Evolutionary conservation across 208 protist species (phyloP), one percentile per base, ranked within the genome.

Genomic region (Trypanosoma scelopori): DNA sequence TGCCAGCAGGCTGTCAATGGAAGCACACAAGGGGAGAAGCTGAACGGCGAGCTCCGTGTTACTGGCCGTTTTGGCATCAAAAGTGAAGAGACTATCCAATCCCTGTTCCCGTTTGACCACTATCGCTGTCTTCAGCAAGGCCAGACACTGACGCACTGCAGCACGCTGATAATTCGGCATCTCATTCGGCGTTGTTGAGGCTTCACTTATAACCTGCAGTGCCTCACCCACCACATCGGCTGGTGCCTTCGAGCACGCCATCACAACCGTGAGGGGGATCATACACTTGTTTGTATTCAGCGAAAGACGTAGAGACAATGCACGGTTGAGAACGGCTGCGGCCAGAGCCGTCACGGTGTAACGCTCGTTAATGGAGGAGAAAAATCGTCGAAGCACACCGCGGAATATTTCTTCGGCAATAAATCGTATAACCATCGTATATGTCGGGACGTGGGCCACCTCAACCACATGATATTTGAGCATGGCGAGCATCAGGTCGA

Each of bases 261-360:
- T 90, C 50, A 95, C 68, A 27, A 69, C 76, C 32, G 71, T 56
- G 63, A 92, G 91, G 0, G 85, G 82, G 32, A 69, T 28, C 41
- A 72, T 57, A 27, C 58, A 65, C 12, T 62, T 68, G 35, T 69
- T 51, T 27, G 63, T 59, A 52, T 51, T 70, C 22, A 66, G 61
- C 30, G 57, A 55, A 28, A 90, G 84, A 71, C 69, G 74, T 35
- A 94, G 56, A 5, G 72, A 66, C 18, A 92, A 69, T 7, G 85
- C 79, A 62, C 87, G 80, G 16, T 77, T 78, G 37, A 94, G 70
- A 1, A 78, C 85, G 9, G 85, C 83, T 12, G 83, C 74, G 16
- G 82, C 85, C 22, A 92, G 75, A n/a, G 89, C 83, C 37, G 82
- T 69, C 3, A 94, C 82, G 23, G 79, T 86, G 74, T 85, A 90